Percentiles rank a stretch among this genome's conserved stretches.
phyloP scores from a whole-genome alignment of 2,329 filamentous ascomycete genomes.

The Fusarium protoensiforme region DNA sequence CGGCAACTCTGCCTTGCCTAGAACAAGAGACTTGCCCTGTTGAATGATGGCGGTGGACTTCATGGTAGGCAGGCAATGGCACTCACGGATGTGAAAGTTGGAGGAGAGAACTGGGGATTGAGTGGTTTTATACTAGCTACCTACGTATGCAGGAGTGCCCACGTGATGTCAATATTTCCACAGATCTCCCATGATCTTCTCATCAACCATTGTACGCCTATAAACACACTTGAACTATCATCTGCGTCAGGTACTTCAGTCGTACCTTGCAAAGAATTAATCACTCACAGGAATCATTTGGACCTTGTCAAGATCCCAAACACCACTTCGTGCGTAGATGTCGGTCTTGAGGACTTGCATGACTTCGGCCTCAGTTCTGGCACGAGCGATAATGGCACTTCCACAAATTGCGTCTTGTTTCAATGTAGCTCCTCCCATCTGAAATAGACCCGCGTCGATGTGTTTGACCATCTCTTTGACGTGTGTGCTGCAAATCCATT shows the following conservation, averaged over 20 bases:
- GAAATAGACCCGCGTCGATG: not conserved
- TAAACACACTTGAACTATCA: not conserved
- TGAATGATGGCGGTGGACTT: conserved; percentile 19
- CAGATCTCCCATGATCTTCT: not conserved
- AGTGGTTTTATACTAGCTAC: not conserved
- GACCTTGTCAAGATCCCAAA: not conserved
- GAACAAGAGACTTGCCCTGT: not conserved
- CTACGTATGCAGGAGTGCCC: not conserved
- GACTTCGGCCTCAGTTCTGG: not conserved
- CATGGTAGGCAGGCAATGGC: not conserved
- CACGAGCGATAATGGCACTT: not conserved
- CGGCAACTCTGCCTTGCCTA: not conserved
- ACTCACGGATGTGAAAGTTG: not conserved
- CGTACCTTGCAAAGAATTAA: not conserved
- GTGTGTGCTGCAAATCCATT: not conserved
- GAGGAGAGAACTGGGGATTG: not conserved
- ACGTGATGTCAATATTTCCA: not conserved
- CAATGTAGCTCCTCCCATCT: not conserved
- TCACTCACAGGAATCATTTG: not conserved
- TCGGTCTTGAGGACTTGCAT: not conserved
- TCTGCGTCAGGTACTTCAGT: not conserved
- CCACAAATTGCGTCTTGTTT: not conserved
- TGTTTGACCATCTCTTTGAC: not conserved
- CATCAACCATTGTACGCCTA: not conserved
- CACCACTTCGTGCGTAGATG: not conserved